Evolutionary conservation across 352 stramenopile species (phyloP), one percentile per base, ranked within the genome.

Genomic region (Phytophthora niederhauseri): DNA sequence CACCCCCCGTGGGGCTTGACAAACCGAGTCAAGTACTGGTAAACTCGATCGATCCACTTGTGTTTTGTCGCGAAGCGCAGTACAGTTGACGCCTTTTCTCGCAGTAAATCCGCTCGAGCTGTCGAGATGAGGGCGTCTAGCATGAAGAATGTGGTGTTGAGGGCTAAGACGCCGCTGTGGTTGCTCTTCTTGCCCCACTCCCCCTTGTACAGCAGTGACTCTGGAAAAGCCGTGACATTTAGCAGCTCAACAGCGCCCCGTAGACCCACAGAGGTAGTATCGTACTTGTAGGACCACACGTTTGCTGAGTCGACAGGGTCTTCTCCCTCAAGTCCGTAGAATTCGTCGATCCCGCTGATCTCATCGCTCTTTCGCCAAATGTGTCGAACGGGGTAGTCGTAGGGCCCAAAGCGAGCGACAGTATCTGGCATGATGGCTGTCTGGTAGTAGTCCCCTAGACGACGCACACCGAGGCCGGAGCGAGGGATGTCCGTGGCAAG

Each of bases 401-500:
- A 89, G 1, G 80, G 80, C 0, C 78, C 82, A 28, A 83, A 89
- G 19, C 51, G 70, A 14, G 77, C 61, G 0, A 52, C 58, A 6
- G 67, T 73, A 30, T 56, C 64, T 0, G 78, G 76, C 15, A 70
- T 72, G 1, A 70, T 57, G 0, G 54, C 15, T 0, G 34, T 55
- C 0, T 60, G 12, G 26, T 79, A 83, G 22, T 73, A 77, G 6
- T 72, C 26, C 5, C 48, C 46, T 8, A 82, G 48, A 15, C 61
- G 49, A 11, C 48, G 12, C 11, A 85, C 62, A 0, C 77, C 76
- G 14, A 89, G 61, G 1, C 82, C 80, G 0, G 82, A 78, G 15
- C 82, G 78, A 20, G 78, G 80, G 22, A 89, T 87, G 19, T 90
- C 82, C 4, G 80, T 82, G 36, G 68, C 45, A 2, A 81, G 61